A percentile compares a stretch with the other conserved stretches of the same genome.
These are phyloP conservation scores for Mortierella sp. DNA, from an alignment of 371 early-diverging fungal species.

Conservation along the genomic window DNA sequence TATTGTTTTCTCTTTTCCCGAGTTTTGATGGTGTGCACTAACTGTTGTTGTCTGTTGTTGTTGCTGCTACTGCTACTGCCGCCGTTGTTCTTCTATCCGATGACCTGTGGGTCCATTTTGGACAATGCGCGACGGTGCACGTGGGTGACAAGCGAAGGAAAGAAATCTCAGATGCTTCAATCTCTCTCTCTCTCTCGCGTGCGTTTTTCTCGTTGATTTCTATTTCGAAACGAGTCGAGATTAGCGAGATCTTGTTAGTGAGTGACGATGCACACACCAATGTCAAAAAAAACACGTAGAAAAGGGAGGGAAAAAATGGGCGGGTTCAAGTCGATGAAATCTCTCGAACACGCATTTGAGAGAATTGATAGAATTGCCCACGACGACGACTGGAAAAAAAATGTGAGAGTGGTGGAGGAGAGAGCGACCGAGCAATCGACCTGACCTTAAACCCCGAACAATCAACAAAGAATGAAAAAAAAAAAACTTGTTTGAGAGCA, in stretches of 20 bases:
- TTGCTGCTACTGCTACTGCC: too few relatives aligned
- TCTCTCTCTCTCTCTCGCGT: neutral
- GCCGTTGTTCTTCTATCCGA: too few relatives aligned
- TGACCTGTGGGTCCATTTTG: neutral
- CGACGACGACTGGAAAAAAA: too few relatives aligned
- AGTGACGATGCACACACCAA: too few relatives aligned
- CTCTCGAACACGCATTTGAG: neutral
- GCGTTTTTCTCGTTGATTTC: too few relatives aligned
- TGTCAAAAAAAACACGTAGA: too few relatives aligned
- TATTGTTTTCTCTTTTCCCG: too few relatives aligned
- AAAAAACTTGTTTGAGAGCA: constrained; percentile 3
- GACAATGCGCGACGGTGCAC: neutral
- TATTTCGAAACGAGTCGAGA: too few relatives aligned
- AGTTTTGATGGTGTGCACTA: too few relatives aligned
- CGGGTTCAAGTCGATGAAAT: neutral
- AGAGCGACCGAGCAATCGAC: neutral
- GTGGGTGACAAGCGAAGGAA: neutral
- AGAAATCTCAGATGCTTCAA: neutral
- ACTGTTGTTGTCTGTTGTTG: too few relatives aligned
- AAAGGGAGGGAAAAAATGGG: too few relatives aligned
- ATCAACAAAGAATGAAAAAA: neutral
- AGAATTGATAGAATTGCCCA: neutral
- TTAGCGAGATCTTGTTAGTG: too few relatives aligned
- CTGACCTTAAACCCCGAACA: neutral
- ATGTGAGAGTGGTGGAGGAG: neutral